Base-by-base conservation (phyloP, 257 asterid genomes). In the Schizonepeta tenuifolia region DNA sequence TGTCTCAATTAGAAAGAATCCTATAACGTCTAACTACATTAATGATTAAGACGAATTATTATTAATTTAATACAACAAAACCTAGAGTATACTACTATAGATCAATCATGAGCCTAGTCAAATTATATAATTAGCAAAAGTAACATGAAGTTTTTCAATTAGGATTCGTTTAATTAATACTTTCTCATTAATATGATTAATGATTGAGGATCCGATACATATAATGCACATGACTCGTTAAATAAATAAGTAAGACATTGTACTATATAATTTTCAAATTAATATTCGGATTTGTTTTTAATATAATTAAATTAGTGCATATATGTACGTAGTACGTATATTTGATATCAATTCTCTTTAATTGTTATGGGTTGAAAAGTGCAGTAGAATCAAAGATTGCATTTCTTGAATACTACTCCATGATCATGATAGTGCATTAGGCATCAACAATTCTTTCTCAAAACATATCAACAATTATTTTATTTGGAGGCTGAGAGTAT, bases 61-160 rank as follows among this genome's bases (percentile, higher is more conserved):
- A 44, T 13, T 65, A 21, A 12, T 44, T 5, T 7, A 21, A 15
- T 44, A 13, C 40, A 21, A n/a, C n/a, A 12, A 40, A 40, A 18
- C 69, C 69, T 41, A 31, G 33, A 1, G 12, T 20, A 40, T 41
- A 26, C n/a, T n/a, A n/a, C n/a, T n/a, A 7, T 43, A 64, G 55
- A 41, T 12, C 69, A 64, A 64, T 64, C 38, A 64, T 64, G 55
- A 64, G 22, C 54, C 69, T 20, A 63, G 38, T 21, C 36, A 2
- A 2, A 20, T 2, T 21, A 41, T 9, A 36, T 18, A 36, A 38
- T 41, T 64, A 9, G 38, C 55, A 21, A 21, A 40, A 63, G 54
- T 60, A 43, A 63, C 54, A 43, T 41, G 54, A 21, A 12, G 54
- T 40, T 41, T 63, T 64, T 21, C 36, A 41, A 41, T 40, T 64